A percentile compares a stretch with the other conserved stretches of the same genome.
Conservation (phyloP, 495 filamentous ascomycete genomes). For the Usnea hakonensis region DNA sequence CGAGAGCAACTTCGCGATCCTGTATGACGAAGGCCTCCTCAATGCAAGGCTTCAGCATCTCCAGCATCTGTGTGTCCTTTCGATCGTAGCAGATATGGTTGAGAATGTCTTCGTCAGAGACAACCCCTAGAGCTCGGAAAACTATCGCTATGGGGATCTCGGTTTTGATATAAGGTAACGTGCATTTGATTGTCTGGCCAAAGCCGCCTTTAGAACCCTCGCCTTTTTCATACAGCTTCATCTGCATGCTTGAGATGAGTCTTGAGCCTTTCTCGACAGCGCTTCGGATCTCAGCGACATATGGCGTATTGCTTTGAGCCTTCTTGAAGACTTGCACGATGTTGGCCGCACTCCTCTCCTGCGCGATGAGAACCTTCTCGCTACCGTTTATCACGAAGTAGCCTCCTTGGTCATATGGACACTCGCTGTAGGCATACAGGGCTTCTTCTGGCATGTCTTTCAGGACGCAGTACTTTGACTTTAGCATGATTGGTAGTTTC, state of each 20-base stretch:
- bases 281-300: constrained; percentile 90
- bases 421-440: constrained; percentile 84
- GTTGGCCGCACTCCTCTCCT: constrained; percentile 94
- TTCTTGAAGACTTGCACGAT: constrained; percentile 99
- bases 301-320: constrained; percentile 78
- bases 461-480: constrained; percentile 86
- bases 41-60: constrained; percentile 92
- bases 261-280: constrained; percentile 93
- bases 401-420: constrained; percentile 93
- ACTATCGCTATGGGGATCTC: constrained; percentile 92
- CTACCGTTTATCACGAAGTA: constrained; percentile 99
- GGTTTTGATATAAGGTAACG: constrained; percentile 83
- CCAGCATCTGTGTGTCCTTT: constrained; percentile 92
- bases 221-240: constrained; percentile 81
- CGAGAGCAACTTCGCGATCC: constrained; percentile 88
- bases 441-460: constrained; percentile 70
- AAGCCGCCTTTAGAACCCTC: constrained; percentile 68
- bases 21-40: constrained; percentile 95
- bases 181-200: constrained; percentile 80
- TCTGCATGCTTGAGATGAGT: constrained; percentile 78
- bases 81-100: constrained; percentile 96
- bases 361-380: constrained; percentile 97
- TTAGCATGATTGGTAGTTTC: constrained; percentile 95
- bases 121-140: constrained; percentile 90
- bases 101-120: constrained; percentile 95